Evolutionary conservation across 2,329 filamentous ascomycete genomes (phyloP), one percentile per base, ranked within the genome.

Genomic region (Macrophomina tecta): DNA sequence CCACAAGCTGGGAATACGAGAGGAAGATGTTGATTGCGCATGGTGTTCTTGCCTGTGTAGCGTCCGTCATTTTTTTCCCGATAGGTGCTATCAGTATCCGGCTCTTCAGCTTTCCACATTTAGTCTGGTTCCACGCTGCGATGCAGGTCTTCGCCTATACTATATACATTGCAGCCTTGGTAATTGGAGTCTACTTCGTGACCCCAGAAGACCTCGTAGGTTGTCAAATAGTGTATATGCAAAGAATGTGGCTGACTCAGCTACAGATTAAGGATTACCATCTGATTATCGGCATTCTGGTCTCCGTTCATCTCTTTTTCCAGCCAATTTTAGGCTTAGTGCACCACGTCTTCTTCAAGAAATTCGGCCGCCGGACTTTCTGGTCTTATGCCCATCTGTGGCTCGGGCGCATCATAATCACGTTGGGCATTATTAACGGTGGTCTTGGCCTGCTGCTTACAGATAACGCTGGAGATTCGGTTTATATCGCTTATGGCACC

Each of bases 351-450:
- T 71, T 82, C 48, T 87, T 82, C 77, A 82, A 82, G 63, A 82
- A 81, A 69, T 78, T 80, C 14, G 77, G 78, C 7, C 73, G 73
- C 14, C 82, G 83, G 40, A 83, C 81, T 1, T 69, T 80, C 6
- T 83, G 81, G 73, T 84, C 83, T 0, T 80, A 84, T 68, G 75
- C 74, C 3, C 86, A 88, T 70, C 78, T 86, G 56, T 88, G 86
- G 86, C 71, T 86, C 32, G 86, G 86, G 18, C 80, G 86, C 4
- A 70, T 78, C 34, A 77, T 82, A 28, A 81, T 88, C 12, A 77
- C 81, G 0, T 74, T 87, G 0, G 86, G 83, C 3, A 83, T 87
- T 66, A 78, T 87, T 72, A 87, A 87, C 71, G 86, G 84, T n/a
- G 86, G 85, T 0, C 73, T 87, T 0, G 86, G 86, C 0, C 80